phyloP scores from a whole-genome alignment of 2,329 filamentous ascomycete genomes.

The Neoascochyta sp. region DNA sequence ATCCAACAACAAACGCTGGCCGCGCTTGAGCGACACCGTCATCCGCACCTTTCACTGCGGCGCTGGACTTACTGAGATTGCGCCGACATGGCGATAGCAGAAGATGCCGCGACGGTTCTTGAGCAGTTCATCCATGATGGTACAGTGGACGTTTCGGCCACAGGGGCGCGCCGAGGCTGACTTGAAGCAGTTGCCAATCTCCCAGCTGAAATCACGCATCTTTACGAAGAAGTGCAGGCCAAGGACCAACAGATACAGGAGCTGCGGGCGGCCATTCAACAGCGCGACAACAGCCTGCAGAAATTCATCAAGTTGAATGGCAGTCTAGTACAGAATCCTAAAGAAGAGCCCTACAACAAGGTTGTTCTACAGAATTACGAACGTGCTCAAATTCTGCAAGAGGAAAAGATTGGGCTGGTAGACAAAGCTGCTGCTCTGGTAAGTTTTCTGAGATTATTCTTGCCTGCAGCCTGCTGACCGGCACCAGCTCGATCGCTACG shows the following conservation, averaged over 20 bases:
- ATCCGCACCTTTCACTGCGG: too few species aligned
- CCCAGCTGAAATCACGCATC: constrained; percentile 75
- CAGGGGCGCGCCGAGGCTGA: constrained; percentile 10
- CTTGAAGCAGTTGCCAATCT: constrained; percentile 62
- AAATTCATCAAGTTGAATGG: constrained; percentile 77
- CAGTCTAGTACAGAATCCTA: constrained; percentile 68
- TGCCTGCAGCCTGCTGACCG: constrained; percentile 13
- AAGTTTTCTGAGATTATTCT: constrained; percentile 28
- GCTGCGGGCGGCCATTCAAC: constrained; percentile 64
- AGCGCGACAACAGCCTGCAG: constrained; percentile 71
- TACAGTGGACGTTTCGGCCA: constrained; percentile 21
- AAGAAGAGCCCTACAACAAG: constrained; percentile 65
- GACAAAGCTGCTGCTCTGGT: constrained; percentile 62
- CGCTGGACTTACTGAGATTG: neutral
- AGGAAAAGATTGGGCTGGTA: constrained; percentile 69
- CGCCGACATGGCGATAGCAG: constrained; percentile 40
- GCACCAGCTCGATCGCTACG: constrained; percentile 59
- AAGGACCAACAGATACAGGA: constrained; percentile 72
- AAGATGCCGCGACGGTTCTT: constrained; percentile 66
- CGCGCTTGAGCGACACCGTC: too few species aligned
- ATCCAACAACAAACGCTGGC: too few species aligned
- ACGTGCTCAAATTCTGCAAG: constrained; percentile 65
- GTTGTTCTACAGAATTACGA: constrained; percentile 66
- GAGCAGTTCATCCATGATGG: constrained; percentile 74
- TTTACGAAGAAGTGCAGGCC: constrained; percentile 77